Percentiles rank a stretch among this genome's conserved stretches.
phyloP scores from a whole-genome alignment of 805 yeast genomes.

The Wickerhamiella brachini region DNA sequence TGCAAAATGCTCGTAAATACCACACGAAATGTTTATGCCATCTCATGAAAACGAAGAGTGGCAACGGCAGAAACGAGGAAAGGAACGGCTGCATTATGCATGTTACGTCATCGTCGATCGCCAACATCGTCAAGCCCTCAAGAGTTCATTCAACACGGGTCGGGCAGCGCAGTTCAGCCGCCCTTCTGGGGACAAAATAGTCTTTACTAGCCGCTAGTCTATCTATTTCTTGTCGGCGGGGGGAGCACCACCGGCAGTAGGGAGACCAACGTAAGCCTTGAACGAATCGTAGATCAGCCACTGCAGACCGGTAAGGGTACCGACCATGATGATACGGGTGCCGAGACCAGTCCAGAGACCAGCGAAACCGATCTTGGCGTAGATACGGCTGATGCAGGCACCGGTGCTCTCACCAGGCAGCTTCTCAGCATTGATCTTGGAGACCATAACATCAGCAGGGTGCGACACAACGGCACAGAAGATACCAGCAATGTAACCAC shows the following conservation, averaged over 20 bases:
- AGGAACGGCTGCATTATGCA: too few relatives aligned
- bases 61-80: not conserved
- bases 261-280: constrained; percentile 87
- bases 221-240: not conserved
- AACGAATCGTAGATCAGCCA: constrained; percentile 95
- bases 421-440: constrained; percentile 70
- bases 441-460: constrained; percentile 98
- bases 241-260: constrained; percentile 63
- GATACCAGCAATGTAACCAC: constrained; percentile 96
- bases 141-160: too few relatives aligned
- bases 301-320: constrained; percentile 93
- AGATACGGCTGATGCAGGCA: constrained; percentile 59
- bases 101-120: not conserved
- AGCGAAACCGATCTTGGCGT: constrained; percentile 65
- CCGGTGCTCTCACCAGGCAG: constrained; percentile 51
- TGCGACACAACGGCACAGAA: constrained; percentile 92
- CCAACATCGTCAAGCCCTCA: too few relatives aligned
- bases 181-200: not conserved
- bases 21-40: not conserved
- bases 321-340: constrained; percentile 91
- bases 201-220: not conserved
- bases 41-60: not conserved
- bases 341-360: constrained; percentile 95
- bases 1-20: not conserved
- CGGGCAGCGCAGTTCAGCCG: too few relatives aligned